Evolutionary conservation across 345 rosid genomes (phyloP), one percentile per base, ranked within the genome.

Genomic region (Adansonia digitata): DNA sequence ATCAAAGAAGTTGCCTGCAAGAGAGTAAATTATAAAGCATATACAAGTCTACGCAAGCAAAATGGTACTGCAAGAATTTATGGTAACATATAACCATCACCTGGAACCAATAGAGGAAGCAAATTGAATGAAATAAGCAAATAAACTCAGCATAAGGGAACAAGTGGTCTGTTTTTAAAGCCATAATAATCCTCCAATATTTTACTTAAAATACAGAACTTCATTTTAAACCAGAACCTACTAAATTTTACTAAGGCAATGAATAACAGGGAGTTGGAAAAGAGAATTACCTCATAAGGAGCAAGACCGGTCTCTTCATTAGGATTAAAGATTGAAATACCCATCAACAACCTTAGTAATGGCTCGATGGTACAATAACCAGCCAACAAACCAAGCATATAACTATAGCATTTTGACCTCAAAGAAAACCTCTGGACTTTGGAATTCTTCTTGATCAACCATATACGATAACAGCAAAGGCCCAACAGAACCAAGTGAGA

Each of bases 261-360:
- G 18, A 46, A 27, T 0, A 71, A 53, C 5, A 71, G 1, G 9
- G 27, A 3, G 68, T 2, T 17, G 1, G 26, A 62, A 43, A 42
- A 76, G 56, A 69, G 42, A 77, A 79, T 34, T 40, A 94, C 98
- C 98, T 92, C 98, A 79, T 78, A 92, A 5, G 96, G 98, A 83
- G 93, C 86, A 77, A 92, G 82, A 45, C 77, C 73, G 27, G 83
- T 75, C 76, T 86, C 88, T 61, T 85, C 92, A 70, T 82, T 88
- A 75, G 89, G 65, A 81, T 85, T 84, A 78, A 92, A 81, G 63
- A 87, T 77, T 37, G 98, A 91, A 59, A 86, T 74, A 1, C 88
- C 88, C 91, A 88, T 79, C 69, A 87, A 66, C 86, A 94, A 76
- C 83, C 97, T 90, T 74, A 90, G 62, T 35, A 94, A 57, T 40